Evolutionary conservation across 2,329 filamentous ascomycete species (phyloP).

Genomic region (Neofusicoccum umdonicola): DNA sequence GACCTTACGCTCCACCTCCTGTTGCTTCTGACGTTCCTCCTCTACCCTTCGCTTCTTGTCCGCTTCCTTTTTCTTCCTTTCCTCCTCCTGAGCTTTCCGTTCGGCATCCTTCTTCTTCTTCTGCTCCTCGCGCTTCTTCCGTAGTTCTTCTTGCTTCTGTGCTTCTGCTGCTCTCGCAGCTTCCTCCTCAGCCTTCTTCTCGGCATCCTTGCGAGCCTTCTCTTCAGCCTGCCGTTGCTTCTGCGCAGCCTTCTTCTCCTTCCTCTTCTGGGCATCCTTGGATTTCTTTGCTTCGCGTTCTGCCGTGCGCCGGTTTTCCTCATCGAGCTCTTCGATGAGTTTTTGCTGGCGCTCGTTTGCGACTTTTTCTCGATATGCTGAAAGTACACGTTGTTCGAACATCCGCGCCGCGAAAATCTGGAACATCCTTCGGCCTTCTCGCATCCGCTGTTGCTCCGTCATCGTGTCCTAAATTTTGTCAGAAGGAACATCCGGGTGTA

Average conservation of each 20-base stretch:
- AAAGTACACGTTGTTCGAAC: constrained; percentile 96
- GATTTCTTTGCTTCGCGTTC: constrained; percentile 89
- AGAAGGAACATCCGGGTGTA: constrained; percentile 29
- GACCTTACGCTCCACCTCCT: constrained; percentile 79
- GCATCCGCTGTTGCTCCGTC: constrained; percentile 98
- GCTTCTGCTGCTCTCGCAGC: constrained; percentile 72
- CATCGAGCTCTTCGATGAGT: constrained; percentile 84
- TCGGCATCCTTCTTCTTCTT: constrained; percentile 87
- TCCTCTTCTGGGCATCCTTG: constrained; percentile 90
- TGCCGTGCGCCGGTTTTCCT: constrained; percentile 73
- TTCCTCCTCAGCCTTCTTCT: constrained; percentile 84
- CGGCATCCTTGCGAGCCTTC: constrained; percentile 80
- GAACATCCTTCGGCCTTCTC: constrained; percentile 97
- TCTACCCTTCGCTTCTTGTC: constrained; percentile 76
- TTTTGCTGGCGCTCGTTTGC: constrained; percentile 87
- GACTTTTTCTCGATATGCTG: constrained; percentile 97
- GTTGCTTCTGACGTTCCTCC: constrained; percentile 82
- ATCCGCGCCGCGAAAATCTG: constrained; percentile 98
- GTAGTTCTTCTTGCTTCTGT: constrained; percentile 76
- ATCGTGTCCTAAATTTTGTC: constrained; percentile 71
- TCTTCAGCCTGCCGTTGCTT: constrained; percentile 89
- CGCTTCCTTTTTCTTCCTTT: constrained; percentile 77
- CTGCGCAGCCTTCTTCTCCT: constrained; percentile 87
- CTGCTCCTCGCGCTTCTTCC: constrained; percentile 81
- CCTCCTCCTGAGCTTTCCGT: constrained; percentile 86